phyloP scores from a whole-genome alignment of 1,139 yeast species.

The Kodamaea derodonti region DNA sequence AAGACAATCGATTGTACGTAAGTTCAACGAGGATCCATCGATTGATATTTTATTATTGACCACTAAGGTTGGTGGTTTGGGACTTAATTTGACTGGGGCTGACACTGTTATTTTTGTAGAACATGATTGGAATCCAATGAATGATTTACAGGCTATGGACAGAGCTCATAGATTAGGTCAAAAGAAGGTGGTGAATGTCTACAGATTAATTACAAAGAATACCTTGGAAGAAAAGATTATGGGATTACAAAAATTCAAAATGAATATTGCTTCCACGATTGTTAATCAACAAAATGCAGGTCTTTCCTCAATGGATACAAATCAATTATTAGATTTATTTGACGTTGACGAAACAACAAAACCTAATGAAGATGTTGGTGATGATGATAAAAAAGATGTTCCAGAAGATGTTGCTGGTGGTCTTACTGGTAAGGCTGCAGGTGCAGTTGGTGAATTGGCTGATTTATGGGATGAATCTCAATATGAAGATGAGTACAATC shows the following conservation, averaged over 20 bases:
- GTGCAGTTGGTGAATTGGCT: constrained; percentile 82
- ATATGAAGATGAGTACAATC: constrained; percentile 92
- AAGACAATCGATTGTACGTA: constrained; percentile 86
- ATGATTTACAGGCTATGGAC: constrained; percentile 98
- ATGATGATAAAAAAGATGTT: constrained; percentile 30
- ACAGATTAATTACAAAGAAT: constrained; percentile 84
- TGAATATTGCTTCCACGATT: constrained; percentile 94
- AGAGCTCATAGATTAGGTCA: constrained; percentile 98
- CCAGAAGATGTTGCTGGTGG: constrained; percentile 61
- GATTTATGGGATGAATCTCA: constrained; percentile 96
- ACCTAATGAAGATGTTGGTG: constrained; percentile 23
- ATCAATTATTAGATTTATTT: constrained; percentile 86
- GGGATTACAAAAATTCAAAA: constrained; percentile 97
- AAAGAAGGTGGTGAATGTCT: constrained; percentile 93
- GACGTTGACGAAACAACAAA: constrained; percentile 63
- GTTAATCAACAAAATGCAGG: constrained; percentile 97
- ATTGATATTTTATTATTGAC: constrained; percentile 89
- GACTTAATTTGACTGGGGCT: constrained; percentile 95
- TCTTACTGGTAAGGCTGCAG: constrained; percentile 59
- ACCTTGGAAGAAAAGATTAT: constrained; percentile 96
- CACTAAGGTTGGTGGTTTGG: constrained; percentile 97
- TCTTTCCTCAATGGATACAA: constrained; percentile 92
- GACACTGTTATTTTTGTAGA: constrained; percentile 98
- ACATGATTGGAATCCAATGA: constrained; percentile 99
- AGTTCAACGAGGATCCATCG: constrained; percentile 94